phyloP scores from a whole-genome alignment of 306 rosid species.

The Citrullus colocynthis region DNA sequence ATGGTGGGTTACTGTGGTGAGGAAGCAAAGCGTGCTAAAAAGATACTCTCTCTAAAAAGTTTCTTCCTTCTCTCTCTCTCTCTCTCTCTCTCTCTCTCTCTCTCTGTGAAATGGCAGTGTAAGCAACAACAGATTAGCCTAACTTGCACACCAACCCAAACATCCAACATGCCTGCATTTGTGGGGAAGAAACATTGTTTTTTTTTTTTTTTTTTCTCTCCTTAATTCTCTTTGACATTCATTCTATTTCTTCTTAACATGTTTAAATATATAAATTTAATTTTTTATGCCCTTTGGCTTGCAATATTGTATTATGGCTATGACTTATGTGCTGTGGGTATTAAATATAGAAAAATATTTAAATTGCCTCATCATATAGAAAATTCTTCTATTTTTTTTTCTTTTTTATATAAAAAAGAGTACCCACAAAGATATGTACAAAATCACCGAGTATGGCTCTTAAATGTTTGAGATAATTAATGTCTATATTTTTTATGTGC shows the following conservation, averaged over 20 bases:
- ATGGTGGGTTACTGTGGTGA: slow-evolving; percentile 23
- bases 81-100: neutral
- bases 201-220: neutral
- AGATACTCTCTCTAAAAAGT: slow-evolving; percentile 18
- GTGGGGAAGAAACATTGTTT: neutral
- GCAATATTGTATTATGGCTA: too few relatives aligned
- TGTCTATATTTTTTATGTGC: too few relatives aligned
- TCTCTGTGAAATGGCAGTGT: neutral
- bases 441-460: too few relatives aligned
- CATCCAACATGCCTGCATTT: neutral
- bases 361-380: too few relatives aligned
- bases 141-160: slow-evolving; percentile 8
- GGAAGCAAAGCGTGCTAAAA: slow-evolving; percentile 45
- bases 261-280: too few relatives aligned
- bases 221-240: neutral
- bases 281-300: too few relatives aligned
- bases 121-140: neutral
- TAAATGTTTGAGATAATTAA: too few relatives aligned
- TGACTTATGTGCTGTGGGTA: too few relatives aligned
- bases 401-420: too few relatives aligned
- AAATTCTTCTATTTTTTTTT: too few relatives aligned
- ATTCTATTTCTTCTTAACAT: neutral
- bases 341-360: too few relatives aligned
- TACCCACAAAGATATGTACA: too few relatives aligned
- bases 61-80: neutral